Evolutionary conservation across 1,284 basidiomycete species (phyloP).

Genomic region (Crucibulum cyathiforme): DNA sequence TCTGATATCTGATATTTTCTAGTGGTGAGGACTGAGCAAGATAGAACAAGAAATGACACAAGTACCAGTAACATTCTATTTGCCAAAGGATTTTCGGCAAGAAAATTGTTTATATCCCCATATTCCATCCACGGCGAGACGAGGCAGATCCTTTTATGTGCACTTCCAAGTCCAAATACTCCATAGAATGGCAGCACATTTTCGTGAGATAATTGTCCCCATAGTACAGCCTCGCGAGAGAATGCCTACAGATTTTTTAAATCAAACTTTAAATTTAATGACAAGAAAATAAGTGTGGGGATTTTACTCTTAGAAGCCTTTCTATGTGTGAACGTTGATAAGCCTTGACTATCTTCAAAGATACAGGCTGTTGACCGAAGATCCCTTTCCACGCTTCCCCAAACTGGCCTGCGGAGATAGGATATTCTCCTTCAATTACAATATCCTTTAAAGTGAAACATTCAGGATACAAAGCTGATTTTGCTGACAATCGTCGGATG

Average conservation of each 20-base stretch:
- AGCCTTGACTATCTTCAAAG: conserved; percentile 13
- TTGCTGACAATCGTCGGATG: background rate
- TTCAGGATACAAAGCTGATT: background rate
- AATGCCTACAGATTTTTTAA: conserved; percentile 2
- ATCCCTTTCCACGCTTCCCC: conserved; percentile 14
- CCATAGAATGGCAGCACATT: conserved; percentile 33
- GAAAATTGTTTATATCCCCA: conserved; percentile 30
- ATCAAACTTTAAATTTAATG: background rate
- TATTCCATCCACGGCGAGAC: conserved; percentile 41
- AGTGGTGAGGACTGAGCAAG: no score
- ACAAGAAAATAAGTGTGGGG: background rate
- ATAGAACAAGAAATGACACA: background rate
- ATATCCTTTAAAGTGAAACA: background rate
- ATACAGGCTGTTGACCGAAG: conserved; percentile 2
- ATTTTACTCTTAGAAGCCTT: conserved; percentile 8
- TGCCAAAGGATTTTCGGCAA: conserved; percentile 9
- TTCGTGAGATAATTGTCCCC: conserved; percentile 27
- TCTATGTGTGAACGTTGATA: conserved; percentile 7
- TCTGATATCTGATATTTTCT: conserved; percentile 21
- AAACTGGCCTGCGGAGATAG: conserved; percentile 10
- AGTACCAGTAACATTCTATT: conserved; percentile 26
- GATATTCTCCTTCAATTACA: background rate
- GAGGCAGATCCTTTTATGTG: conserved; percentile 26
- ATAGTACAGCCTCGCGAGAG: conserved; percentile 25
- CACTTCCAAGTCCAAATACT: conserved; percentile 17